Percentiles rank a stretch among this genome's conserved stretches.
phyloP scores from a whole-genome alignment of 2,329 filamentous ascomycete genomes.

The Sporothrix humicola region DNA sequence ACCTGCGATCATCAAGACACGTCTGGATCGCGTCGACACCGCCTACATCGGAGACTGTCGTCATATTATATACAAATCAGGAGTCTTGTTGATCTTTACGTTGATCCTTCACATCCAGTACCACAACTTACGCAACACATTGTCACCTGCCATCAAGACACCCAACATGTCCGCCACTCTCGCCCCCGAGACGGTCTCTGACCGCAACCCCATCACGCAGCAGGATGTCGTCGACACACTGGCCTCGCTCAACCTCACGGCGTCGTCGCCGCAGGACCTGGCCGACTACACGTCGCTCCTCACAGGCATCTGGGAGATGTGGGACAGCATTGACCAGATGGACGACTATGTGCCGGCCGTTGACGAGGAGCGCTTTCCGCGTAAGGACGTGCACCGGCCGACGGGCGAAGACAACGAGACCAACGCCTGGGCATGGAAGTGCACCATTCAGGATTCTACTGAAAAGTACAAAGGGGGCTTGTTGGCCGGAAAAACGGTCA shows the following conservation, averaged over 20 bases:
- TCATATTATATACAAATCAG: no score
- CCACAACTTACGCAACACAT: not conserved
- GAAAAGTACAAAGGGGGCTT: no score
- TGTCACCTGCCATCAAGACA: not conserved
- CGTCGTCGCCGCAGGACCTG: not conserved
- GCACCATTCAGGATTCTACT: conserved; percentile 38
- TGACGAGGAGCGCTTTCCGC: conserved; percentile 28
- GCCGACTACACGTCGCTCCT: conserved; percentile 23
- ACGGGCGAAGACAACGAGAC: conserved; percentile 39
- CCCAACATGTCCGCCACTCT: conserved; percentile 24
- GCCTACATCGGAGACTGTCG: not conserved
- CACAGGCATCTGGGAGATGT: conserved; percentile 11
- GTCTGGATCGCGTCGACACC: no score
- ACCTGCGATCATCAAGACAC: no score
- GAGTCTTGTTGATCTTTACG: no score
- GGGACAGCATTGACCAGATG: conserved; percentile 37
- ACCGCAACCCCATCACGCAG: conserved; percentile 24
- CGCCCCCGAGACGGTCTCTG: conserved; percentile 27
- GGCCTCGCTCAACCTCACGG: not conserved
- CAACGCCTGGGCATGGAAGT: conserved; percentile 43
- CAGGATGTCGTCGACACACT: conserved; percentile 21
- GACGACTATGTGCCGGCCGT: conserved; percentile 41
- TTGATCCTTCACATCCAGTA: not conserved
- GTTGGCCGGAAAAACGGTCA: conserved; percentile 75
- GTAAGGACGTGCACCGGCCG: conserved; percentile 39